phyloP scores from a whole-genome alignment of 306 rosid species.

The Herpetospermum pedunculosum region DNA sequence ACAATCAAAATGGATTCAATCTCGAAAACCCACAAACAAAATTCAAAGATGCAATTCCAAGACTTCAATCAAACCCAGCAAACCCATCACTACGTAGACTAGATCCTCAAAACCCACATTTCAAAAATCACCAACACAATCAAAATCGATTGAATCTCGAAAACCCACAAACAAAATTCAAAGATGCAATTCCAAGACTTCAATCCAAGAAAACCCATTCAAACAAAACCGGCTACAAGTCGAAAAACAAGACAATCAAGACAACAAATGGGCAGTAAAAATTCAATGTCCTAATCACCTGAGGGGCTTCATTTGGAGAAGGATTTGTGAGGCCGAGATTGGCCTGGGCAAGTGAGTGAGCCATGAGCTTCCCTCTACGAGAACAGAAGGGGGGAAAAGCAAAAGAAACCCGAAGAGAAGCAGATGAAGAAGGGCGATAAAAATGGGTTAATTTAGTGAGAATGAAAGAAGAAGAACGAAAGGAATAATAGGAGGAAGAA shows the following conservation, averaged over 20 bases:
- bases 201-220: background rate
- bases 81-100: background rate
- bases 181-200: background rate
- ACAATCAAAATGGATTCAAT: background rate
- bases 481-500: background rate
- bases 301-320: constrained; percentile 29
- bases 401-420: constrained; percentile 24
- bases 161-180: background rate
- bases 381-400: constrained; percentile 21
- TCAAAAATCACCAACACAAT: background rate
- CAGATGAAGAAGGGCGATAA: constrained; percentile 12
- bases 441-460: constrained; percentile 18
- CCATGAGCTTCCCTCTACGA: constrained; percentile 47
- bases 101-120: background rate
- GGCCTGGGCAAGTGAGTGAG: constrained; percentile 60
- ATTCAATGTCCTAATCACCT: constrained; percentile 24
- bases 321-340: constrained; percentile 91
- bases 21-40: background rate
- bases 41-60: background rate
- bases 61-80: background rate
- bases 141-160: background rate
- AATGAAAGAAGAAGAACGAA: constrained; percentile 27
- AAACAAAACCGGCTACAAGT: background rate
- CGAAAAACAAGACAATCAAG: background rate
- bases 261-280: background rate